phyloP scores from a whole-genome alignment of 179 eudicot genomes.

The Gypsophila paniculata region DNA sequence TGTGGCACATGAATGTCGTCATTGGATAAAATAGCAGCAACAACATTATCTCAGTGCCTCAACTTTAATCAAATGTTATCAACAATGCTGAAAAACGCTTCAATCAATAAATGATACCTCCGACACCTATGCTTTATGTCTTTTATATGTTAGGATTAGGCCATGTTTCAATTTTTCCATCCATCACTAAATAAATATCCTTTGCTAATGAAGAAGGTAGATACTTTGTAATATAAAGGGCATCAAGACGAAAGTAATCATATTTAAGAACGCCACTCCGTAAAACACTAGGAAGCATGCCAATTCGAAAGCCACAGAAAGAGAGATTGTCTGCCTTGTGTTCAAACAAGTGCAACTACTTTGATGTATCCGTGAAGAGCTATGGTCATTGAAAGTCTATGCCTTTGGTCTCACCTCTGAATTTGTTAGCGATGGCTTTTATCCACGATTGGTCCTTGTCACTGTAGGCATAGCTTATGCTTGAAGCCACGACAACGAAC shows the following conservation, averaged over 20 bases:
- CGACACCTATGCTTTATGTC: background rate
- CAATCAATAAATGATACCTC: no score
- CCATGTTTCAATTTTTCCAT: conserved; percentile 3
- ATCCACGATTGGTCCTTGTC: conserved; percentile 76
- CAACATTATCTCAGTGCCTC: no score
- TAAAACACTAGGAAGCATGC: background rate
- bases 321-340: background rate
- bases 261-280: background rate
- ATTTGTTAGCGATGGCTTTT: conserved; percentile 72
- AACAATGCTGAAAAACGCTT: no score
- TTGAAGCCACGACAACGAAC: conserved; percentile 69
- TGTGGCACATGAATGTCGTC: no score
- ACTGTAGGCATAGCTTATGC: conserved; percentile 59
- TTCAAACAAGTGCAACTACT: background rate
- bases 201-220: conserved; percentile 11
- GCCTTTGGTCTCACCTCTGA: conserved; percentile 34
- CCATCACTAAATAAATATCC: background rate
- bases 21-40: no score
- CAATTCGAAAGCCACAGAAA: background rate
- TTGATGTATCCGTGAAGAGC: conserved; percentile 14
- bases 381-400: conserved; percentile 4
- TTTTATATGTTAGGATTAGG: background rate
- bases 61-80: no score
- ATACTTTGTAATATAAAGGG: background rate
- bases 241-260: background rate